Conservation (phyloP, 257 asterid genomes). For the Penstemon davidsonii region DNA sequence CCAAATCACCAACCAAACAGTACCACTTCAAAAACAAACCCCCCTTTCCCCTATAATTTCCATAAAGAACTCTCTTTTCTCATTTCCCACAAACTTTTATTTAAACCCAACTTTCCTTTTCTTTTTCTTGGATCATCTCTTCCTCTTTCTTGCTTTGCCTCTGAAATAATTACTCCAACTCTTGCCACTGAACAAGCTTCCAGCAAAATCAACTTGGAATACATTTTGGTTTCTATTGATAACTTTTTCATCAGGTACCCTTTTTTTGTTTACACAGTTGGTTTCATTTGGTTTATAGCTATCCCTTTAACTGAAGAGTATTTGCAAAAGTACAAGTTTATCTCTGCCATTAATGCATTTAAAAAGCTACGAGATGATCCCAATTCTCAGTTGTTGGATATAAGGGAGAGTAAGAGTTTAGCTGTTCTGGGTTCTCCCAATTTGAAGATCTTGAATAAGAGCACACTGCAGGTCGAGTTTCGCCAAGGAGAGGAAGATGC, state of each 20-base stretch:
- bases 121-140: constrained; percentile 42
- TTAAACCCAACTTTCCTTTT: constrained; percentile 38
- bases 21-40: constrained; percentile 8
- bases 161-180: constrained; percentile 40
- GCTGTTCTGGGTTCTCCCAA: constrained; percentile 66
- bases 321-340: constrained; percentile 66
- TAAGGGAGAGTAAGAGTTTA: constrained; percentile 73
- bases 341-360: constrained; percentile 81
- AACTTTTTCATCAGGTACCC: constrained; percentile 74
- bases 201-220: constrained; percentile 66
- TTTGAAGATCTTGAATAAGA: constrained; percentile 70
- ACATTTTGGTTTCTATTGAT: constrained; percentile 71
- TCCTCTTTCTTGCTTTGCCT: constrained; percentile 66
- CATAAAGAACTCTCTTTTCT: constrained; percentile 15
- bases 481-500: constrained; percentile 74
- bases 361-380: constrained; percentile 81
- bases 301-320: constrained; percentile 70
- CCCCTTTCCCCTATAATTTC: constrained; percentile 7
- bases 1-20: constrained; percentile 26
- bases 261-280: constrained; percentile 73
- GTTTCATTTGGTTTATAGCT: constrained; percentile 78
- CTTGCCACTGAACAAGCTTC: constrained; percentile 49
- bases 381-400: constrained; percentile 65
- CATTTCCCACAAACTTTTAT: constrained; percentile 26
- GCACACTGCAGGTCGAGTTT: constrained; percentile 61